Conservation (phyloP, 2,329 filamentous ascomycete species). For the Phialophora verrucosa region DNA sequence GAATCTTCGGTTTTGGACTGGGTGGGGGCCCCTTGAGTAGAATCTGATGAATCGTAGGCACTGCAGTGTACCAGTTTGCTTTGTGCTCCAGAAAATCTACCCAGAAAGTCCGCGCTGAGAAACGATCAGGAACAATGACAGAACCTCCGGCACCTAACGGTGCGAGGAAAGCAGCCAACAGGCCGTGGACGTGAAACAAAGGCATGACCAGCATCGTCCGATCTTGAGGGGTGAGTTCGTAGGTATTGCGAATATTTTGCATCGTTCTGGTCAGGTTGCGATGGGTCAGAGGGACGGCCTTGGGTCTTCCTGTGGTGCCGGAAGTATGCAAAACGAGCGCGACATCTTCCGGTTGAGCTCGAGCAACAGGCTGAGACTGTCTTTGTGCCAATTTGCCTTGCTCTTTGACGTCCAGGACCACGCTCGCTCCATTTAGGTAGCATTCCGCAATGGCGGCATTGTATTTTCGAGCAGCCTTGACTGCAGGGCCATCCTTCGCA, state of each 20-base stretch:
- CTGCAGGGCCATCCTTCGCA: constrained; percentile 69
- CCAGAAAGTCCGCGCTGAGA: constrained; percentile 86
- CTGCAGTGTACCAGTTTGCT: constrained; percentile 91
- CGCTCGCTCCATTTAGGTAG: constrained; percentile 75
- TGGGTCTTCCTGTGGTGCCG: constrained; percentile 82
- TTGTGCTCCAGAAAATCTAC: constrained; percentile 72
- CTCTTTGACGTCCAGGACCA: constrained; percentile 79
- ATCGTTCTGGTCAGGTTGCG: constrained; percentile 81
- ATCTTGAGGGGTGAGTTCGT: constrained; percentile 71
- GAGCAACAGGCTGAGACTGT: constrained; percentile 54
- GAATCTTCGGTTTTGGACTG: constrained; percentile 71
- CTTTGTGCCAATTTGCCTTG: constrained; percentile 64
- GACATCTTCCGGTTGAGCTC: constrained; percentile 74
- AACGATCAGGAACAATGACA: constrained; percentile 76
- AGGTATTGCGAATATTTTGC: constrained; percentile 80
- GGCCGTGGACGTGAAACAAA: constrained; percentile 87
- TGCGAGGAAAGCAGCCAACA: constrained; percentile 80
- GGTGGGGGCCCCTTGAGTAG: constrained; percentile 76
- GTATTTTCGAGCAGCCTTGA: constrained; percentile 78
- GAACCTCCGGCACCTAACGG: constrained; percentile 77
- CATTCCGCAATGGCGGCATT: constrained; percentile 85
- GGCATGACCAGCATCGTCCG: constrained; percentile 89
- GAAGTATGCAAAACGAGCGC: constrained; percentile 83
- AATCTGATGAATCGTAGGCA: constrained; percentile 92
- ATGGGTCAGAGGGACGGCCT: constrained; percentile 75